Evolutionary conservation across 345 rosid genomes (phyloP).

Genomic region (Microthlaspi erraticum): DNA sequence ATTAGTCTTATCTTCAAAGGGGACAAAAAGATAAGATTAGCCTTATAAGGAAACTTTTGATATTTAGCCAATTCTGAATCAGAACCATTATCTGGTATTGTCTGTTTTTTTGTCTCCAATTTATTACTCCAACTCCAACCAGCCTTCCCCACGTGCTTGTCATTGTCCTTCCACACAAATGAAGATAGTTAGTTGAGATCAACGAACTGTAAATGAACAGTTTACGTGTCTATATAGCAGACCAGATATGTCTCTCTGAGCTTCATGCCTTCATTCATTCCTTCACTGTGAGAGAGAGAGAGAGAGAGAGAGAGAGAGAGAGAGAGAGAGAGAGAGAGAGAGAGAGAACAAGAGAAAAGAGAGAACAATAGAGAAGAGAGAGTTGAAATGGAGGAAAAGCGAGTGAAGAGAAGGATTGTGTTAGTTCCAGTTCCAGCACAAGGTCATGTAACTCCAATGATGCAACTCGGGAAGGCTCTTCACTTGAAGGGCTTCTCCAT

Average conservation of each 20-base stretch:
- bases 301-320: background rate
- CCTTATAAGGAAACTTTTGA: too few species aligned
- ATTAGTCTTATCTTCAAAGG: too few species aligned
- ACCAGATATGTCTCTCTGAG: background rate
- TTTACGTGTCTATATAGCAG: background rate
- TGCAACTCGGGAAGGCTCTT: conserved; percentile 66
- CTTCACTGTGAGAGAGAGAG: too few species aligned
- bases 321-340: background rate
- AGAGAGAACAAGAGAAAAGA: background rate
- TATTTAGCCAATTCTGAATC: too few species aligned
- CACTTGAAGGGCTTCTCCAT: conserved; percentile 64
- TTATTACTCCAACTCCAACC: too few species aligned
- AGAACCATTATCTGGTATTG: too few species aligned
- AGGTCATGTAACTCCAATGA: conserved; percentile 78
- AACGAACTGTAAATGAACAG: background rate
- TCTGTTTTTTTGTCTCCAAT: too few species aligned
- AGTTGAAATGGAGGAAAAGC: conserved; percentile 23
- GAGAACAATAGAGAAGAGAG: background rate
- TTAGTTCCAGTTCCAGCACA: conserved; percentile 65
- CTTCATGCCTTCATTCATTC: too few species aligned
- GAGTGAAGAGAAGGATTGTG: conserved; percentile 42
- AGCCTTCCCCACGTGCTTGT: too few species aligned
- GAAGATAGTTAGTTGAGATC: too few species aligned
- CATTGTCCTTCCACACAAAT: too few species aligned
- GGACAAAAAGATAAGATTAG: too few species aligned